Evolutionary conservation across 805 yeast species (phyloP), one percentile per base, ranked within the genome.

Genomic region (Tetrapisispora phaffii): DNA sequence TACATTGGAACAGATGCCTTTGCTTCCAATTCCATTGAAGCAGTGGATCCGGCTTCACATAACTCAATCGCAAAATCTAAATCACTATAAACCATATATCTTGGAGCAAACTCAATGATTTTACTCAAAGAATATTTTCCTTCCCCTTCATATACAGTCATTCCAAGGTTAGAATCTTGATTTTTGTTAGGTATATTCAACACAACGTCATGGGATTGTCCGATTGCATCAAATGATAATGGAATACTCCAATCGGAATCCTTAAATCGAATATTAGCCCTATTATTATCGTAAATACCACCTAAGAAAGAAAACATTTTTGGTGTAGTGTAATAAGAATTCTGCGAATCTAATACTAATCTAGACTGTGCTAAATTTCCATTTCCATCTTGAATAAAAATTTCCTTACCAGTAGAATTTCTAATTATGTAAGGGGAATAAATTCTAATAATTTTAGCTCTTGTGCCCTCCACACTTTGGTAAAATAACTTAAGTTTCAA

Each of bases 191-290:
- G 66, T 1, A 77, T 53, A 32, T 75, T 75, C 44, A 79, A 60
- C 3, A 66, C 63, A 2, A 75, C 67, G 45, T 79, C 95, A 36
- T 75, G 72, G 1, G 79, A 70, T 51, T 88, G 90, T 0, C 98
- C 98, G 45, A 90, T 74, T 3, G 95, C 94, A 58, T 89, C 96
- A 55, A 93, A 79, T 59, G 95, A 81, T 40, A 86, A 69, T 1
- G 86, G 85, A 1, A 69, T 60, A 51, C 96, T 83, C 76, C 85
- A 75, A 7, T 71, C 70, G 0, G 95, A 82, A 44, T 83, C 85
- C 0, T 75, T 83, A 19, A 85, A 71, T 48, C 75, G 73, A 7
- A 89, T 55, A 22, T 73, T 56, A 0, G 89, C 94, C 47, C 94
- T 70, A 54, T 82, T 81, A 35, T 72, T 74, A 23, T 79, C 74